phyloP scores from a whole-genome alignment of 2,329 filamentous ascomycete species.

The Botrytis squamosa region DNA sequence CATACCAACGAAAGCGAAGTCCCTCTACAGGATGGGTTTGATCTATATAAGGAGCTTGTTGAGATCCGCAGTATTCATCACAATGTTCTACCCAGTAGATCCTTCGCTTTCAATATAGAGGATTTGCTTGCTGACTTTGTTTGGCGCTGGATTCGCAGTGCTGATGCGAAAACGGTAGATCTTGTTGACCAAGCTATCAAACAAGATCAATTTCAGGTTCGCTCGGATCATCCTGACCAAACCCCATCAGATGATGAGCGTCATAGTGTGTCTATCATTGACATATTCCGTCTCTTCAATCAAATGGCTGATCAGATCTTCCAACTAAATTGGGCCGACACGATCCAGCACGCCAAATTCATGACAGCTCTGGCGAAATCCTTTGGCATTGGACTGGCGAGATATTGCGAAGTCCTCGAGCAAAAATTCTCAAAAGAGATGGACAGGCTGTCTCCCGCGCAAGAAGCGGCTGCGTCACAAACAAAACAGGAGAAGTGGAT shows the following conservation, averaged over 20 bases:
- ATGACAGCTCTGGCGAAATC: constrained; percentile 91
- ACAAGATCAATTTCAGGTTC: constrained; percentile 81
- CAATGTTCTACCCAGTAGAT: constrained; percentile 66
- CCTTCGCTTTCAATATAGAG: constrained; percentile 87
- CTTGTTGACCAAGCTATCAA: constrained; percentile 91
- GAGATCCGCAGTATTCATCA: constrained; percentile 80
- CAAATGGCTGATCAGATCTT: constrained; percentile 86
- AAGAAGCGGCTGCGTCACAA: constrained; percentile 73
- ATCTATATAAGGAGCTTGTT: constrained; percentile 85
- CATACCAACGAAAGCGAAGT: constrained; percentile 71
- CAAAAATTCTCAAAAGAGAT: constrained; percentile 85
- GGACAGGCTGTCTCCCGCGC: constrained; percentile 85
- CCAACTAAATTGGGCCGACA: constrained; percentile 86
- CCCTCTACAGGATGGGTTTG: constrained; percentile 87
- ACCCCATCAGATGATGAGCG: constrained; percentile 74
- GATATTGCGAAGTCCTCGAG: constrained; percentile 90
- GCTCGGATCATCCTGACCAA: constrained; percentile 61
- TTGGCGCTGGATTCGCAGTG: constrained; percentile 87
- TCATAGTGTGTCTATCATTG: constrained; percentile 89
- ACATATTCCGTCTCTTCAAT: constrained; percentile 91
- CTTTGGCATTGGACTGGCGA: constrained; percentile 76
- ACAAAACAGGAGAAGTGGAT: constrained; percentile 91
- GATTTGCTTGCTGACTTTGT: constrained; percentile 85
- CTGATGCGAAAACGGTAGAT: constrained; percentile 73
- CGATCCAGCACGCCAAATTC: constrained; percentile 91